Percentiles rank a stretch among this genome's conserved stretches.
Evolutionary conservation across 2,329 filamentous ascomycete species (phyloP).

Genomic region (Neoarthrinium moseri): DNA sequence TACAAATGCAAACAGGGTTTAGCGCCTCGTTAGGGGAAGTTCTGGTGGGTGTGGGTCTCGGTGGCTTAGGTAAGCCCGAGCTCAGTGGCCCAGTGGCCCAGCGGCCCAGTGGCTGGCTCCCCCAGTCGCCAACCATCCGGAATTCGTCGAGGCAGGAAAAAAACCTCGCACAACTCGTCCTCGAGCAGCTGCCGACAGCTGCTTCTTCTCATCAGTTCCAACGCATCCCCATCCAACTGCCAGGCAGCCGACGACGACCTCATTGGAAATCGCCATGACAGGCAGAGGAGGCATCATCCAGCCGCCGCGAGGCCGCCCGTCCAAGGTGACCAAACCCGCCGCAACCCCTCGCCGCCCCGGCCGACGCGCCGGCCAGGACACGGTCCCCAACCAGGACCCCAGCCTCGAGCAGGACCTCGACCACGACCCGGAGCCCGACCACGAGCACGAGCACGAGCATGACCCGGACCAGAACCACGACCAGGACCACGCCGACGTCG

Average conservation of each 20-base stretch:
- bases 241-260: constrained; percentile 9
- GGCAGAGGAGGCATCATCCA: constrained; percentile 11
- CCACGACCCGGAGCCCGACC: constrained; percentile 4
- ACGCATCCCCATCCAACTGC: constrained; percentile 7
- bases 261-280: constrained; percentile 5
- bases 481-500: constrained; percentile 7
- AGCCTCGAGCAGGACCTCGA: constrained; percentile 9
- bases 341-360: constrained; percentile 11
- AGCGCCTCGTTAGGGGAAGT: too few species aligned
- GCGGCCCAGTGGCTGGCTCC: too few species aligned
- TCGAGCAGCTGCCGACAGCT: constrained; percentile 9
- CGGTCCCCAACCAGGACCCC: constrained; percentile 14
- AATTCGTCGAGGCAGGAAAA: too few species aligned
- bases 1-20: too few species aligned
- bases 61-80: too few species aligned
- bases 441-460: constrained; percentile 3
- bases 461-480: constrained; percentile 6
- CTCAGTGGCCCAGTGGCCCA: too few species aligned
- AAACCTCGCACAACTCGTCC: constrained; percentile 8
- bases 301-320: constrained; percentile 10
- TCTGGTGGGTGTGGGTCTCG: too few species aligned
- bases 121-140: too few species aligned
- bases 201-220: constrained; percentile 8
- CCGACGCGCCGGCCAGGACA: constrained; percentile 10
- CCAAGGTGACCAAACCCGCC: constrained; percentile 12